Evolutionary conservation across 495 filamentous ascomycete genomes (phyloP), one percentile per base, ranked within the genome.

Genomic region (Aspergillus kassunensis): DNA sequence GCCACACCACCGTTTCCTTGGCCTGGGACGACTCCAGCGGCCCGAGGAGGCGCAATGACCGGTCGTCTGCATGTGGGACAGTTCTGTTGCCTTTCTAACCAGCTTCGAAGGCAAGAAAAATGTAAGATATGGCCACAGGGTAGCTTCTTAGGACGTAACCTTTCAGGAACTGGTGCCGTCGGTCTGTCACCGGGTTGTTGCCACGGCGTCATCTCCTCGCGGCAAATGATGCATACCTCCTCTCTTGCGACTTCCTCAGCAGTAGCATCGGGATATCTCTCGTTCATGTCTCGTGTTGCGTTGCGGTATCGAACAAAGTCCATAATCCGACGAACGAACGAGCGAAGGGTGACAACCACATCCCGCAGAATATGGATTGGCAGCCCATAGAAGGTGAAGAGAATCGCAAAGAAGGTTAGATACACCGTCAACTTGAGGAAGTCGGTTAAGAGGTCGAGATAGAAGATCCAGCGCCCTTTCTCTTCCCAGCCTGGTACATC

Each of bases 31-130:
- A 42, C 62, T 21, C 39, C 61, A 20, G 57, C 57, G 12, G 51
- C 67, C 24, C 66, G 60, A 39, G 68, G 64, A 12, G 66, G 58
- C 2, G 56, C 57, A 15, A 74, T 50, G 25, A 98, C 95, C 18
- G 93, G 81, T 25, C 89, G 79, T 50, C 93, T 83, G 65, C 93
- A 98, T 3, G 92, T 97, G 10, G 93, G 93, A 67, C 93, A 98
- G 19, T 93, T 91, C 66, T 97, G 95, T 66, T 98, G 93, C 48
- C 93, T 84, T 71, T 97, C 93, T n/a, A 98, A 74, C 93, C 93
- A 98, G 65, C 92, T 95, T 61, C 90, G 85, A 37, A 98, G 80
- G 62, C 93, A 98, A 16, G 90, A 83, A 56, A 96, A 90, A 68
- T 98, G 93, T 27, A 98, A 71, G 40, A 97, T 91, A 65, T 98